Base-by-base conservation (phyloP, 2,329 filamentous ascomycete species). In the Metarhizium robertsii region DNA sequence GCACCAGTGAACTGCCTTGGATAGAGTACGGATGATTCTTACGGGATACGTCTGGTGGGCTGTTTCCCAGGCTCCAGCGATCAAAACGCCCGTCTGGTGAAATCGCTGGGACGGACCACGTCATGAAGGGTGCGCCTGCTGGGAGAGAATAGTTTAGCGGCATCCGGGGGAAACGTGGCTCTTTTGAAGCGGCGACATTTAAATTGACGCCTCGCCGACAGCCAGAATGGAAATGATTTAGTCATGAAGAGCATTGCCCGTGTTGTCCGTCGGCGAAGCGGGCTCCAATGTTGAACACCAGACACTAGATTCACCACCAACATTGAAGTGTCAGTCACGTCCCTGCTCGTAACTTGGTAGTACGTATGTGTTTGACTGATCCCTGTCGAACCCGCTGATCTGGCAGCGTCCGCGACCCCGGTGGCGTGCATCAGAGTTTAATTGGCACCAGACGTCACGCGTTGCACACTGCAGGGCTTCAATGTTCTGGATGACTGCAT, bases 381-480 rank as follows among this genome's bases (percentile, higher is more conserved):
- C 25, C 25, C 25, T 25, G 4, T 25, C 25, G 25, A 25, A 25
- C 25, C 25, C 25, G 25, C 4, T 25, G 25, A 25, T 25, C 25
- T 25, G 25, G 25, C 25, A 25, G 25, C 25, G 25, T 25, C 25
- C 25, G 25, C 25, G 25, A 25, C 25, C 25, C 25, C 1, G 14
- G 40, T 18, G 13, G 40, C 13, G 11, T 43, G 40, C 40, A 43
- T 14, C 40, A 43, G 16, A 14, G 13, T 18, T 16, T 6, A 43
- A 18, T 16, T 43, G 40, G n/a, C 51, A 46, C 36, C 25, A 25
- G 2, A 25, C 25, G 50, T 55, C 53, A 55, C 54, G 54, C n/a
- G 8, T 25, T 43, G 34, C 45, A 18, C 5, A 40, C 13, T 25
- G 25, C 25, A 25, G 25, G 4, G 10, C 38, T 13, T 7, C 8